A percentile compares a stretch with the other conserved stretches of the same genome.
Conservation (phyloP, 2,329 filamentous ascomycete species). For the Calonectria multiphialidica region DNA sequence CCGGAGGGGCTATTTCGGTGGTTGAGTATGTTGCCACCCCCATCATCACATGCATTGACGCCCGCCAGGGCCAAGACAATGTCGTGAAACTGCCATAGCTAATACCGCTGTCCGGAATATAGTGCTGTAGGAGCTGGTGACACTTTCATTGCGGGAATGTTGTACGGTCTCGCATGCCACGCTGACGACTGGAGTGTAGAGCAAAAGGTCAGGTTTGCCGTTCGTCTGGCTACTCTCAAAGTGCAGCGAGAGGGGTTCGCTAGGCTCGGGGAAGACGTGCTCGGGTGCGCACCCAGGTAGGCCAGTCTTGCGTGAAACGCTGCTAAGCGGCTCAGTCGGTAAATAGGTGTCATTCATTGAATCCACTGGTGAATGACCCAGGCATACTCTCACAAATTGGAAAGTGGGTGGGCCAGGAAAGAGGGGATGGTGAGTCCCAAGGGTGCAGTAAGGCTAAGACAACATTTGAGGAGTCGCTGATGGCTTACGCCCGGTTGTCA, state of each 20-base stretch:
- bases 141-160: constrained; percentile 79
- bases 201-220: constrained; percentile 70
- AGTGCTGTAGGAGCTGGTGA: constrained; percentile 82
- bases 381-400: constrained; percentile 26
- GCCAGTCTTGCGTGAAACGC: constrained; percentile 14
- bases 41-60: constrained; percentile 18
- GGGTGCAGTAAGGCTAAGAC: constrained; percentile 27
- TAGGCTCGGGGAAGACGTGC: constrained; percentile 56
- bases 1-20: constrained; percentile 56
- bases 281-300: constrained; percentile 31
- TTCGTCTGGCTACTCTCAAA: constrained; percentile 75
- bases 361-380: constrained; percentile 33
- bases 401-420: constrained; percentile 34
- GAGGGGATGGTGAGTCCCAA: constrained; percentile 22
- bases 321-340: constrained; percentile 29
- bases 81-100: constrained; percentile 31
- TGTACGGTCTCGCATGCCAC: constrained; percentile 70
- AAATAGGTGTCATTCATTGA: constrained; percentile 24
- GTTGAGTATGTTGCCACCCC: constrained; percentile 67
- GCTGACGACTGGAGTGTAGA: constrained; percentile 60
- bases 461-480: constrained; percentile 25
- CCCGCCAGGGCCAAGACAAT: not conserved
- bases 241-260: constrained; percentile 75
- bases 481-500: constrained; percentile 32
- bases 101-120: constrained; percentile 39